A percentile compares a stretch with the other conserved stretches of the same genome.
These are phyloP conservation scores for Eudorina sp. DNA, from an alignment of 139 green algal species.

Conservation along the genomic window DNA sequence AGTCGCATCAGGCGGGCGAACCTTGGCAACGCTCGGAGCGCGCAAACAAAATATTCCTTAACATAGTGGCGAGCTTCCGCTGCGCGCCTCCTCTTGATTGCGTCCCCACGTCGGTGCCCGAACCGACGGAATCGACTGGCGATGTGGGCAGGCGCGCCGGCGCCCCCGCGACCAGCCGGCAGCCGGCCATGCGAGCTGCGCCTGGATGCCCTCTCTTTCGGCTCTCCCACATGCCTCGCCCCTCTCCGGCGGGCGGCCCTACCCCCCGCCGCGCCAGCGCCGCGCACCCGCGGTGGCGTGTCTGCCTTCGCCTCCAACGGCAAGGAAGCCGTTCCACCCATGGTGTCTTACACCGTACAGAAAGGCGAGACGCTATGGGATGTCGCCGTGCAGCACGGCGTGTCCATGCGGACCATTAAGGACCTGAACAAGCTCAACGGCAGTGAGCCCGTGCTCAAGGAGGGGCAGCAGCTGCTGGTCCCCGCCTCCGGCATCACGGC, in stretches of 20 bases:
- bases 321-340: background rate
- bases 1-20: slow-evolving; percentile 22
- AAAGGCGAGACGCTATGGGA: slow-evolving; percentile 48
- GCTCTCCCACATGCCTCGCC: too few relatives aligned
- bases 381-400: slow-evolving; percentile 27
- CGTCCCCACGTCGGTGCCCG: too few relatives aligned
- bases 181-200: background rate
- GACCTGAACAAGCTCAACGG: slow-evolving; percentile 46
- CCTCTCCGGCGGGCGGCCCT: too few relatives aligned
- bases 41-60: too few relatives aligned
- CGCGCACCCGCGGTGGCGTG: background rate
- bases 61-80: too few relatives aligned
- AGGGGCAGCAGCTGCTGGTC: slow-evolving; percentile 44
- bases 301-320: background rate
- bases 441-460: slow-evolving; percentile 14
- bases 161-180: background rate
- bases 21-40: too few relatives aligned
- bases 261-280: too few relatives aligned
- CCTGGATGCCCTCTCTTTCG: background rate
- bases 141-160: slow-evolving; percentile 4
- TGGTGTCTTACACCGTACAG: slow-evolving; percentile 36
- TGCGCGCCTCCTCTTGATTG: too few relatives aligned
- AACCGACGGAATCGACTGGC: background rate
- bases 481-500: slow-evolving; percentile 24
- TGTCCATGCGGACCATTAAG: slow-evolving; percentile 40